Evolutionary conservation across 2,329 filamentous ascomycete species (phyloP).

Genomic region (Venturia oleaginea): DNA sequence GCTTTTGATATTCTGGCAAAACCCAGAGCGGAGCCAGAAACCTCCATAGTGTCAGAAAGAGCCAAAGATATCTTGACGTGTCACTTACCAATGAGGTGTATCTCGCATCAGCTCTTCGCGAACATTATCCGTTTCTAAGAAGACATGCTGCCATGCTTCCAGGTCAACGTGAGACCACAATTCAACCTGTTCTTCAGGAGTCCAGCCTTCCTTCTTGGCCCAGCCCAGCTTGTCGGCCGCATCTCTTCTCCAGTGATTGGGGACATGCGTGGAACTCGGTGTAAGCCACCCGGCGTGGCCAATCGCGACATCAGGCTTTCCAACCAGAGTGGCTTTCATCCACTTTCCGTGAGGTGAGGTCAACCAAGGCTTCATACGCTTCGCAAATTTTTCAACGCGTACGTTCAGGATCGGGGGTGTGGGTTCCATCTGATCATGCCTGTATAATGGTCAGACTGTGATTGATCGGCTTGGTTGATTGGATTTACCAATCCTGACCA

Average conservation of each 20-base stretch:
- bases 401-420: neutral
- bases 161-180: conserved; percentile 8
- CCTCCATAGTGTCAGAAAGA: neutral
- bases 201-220: conserved; percentile 4
- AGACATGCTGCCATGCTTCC: conserved; percentile 4
- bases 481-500: neutral
- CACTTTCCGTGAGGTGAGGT: conserved; percentile 1
- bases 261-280: neutral
- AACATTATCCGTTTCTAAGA: neutral
- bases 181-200: neutral
- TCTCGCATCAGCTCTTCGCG: conserved; percentile 6
- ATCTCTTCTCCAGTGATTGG: conserved; percentile 4
- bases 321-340: conserved; percentile 5
- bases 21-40: conserved; percentile 10
- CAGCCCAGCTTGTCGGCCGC: conserved; percentile 9
- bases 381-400: neutral
- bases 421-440: conserved; percentile 12
- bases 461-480: neutral
- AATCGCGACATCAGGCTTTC: neutral
- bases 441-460: neutral
- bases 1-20: conserved; percentile 8
- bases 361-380: conserved; percentile 10
- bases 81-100: conserved; percentile 6
- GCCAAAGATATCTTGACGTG: neutral
- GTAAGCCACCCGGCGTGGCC: conserved; percentile 11